Base-by-base conservation (phyloP, 1,284 basidiomycete genomes). In the Grifola frondosa region DNA sequence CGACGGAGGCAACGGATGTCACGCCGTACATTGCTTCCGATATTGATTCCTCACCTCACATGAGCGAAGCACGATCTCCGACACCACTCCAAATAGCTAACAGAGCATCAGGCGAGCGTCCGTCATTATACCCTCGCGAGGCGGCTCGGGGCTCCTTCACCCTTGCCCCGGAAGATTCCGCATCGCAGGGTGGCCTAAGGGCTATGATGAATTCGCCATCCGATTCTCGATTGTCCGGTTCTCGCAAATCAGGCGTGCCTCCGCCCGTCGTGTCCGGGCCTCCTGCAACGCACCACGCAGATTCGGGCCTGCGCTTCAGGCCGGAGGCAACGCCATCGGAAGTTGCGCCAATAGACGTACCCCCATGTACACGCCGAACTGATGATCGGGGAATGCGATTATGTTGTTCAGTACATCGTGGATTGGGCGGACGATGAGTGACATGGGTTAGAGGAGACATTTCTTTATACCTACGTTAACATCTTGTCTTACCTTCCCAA, bases 271-370 rank as follows among this genome's bases (percentile, higher is more conserved):
- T 40, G 23, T 39, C 42, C 39, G 37, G 40, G 22, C 48, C 43
- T 13, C 46, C 45, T 33, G 39, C 44, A 29, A 39, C 40, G 22
- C 44, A 44, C 44, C 46, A 49, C 47, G 41, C 46, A 39, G 50
- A 49, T 47, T 52, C 50, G 50, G 47, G 50, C 21, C 41, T 46
- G 26, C 41, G 50, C 28, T 49, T 49, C 35, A 46, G 50, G 50
- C n/a, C n/a, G n/a, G n/a, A n/a, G n/a, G n/a, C n/a, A n/a, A n/a
- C n/a, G n/a, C n/a, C n/a, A n/a, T n/a, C n/a, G n/a, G n/a, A n/a
- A n/a, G n/a, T n/a, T n/a, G n/a, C n/a, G n/a, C n/a, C n/a, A n/a
- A n/a, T n/a, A n/a, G n/a, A n/a, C n/a, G n/a, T n/a, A n/a, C n/a
- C n/a, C n/a, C n/a, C n/a, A n/a, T n/a, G n/a, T n/a, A n/a, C n/a